These are phyloP conservation scores for Moesziomyces aphidis DNA, from an alignment of 1,284 basidiomycete genomes.

Conservation along the genomic window DNA sequence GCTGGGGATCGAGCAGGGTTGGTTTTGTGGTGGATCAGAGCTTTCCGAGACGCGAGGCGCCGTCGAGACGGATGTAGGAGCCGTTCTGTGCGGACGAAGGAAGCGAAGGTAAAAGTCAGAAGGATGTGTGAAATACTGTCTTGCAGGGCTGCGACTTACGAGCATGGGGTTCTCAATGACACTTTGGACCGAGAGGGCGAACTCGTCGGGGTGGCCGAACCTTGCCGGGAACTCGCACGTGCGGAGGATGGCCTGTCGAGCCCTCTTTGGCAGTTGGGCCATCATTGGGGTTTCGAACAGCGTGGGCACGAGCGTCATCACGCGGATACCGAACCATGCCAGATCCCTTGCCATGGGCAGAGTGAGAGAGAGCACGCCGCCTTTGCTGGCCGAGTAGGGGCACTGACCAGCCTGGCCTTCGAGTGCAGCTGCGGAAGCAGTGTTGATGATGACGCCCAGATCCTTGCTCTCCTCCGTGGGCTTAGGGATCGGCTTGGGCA, in stretches of 20 bases:
- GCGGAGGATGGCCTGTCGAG: slow-evolving; percentile 30
- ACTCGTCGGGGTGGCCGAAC: slow-evolving; percentile 64
- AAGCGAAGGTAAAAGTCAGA: not conserved
- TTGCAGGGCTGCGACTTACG: slow-evolving; percentile 40
- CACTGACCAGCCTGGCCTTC: slow-evolving; percentile 68
- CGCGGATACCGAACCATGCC: slow-evolving; percentile 64
- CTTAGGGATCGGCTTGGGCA: slow-evolving; percentile 42
- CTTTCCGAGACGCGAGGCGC: slow-evolving; percentile 63
- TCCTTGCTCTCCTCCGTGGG: slow-evolving; percentile 52
- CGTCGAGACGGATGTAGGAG: slow-evolving; percentile 61
- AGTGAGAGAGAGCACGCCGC: slow-evolving; percentile 63
- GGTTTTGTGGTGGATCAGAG: slow-evolving; percentile 74
- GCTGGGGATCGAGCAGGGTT: slow-evolving; percentile 75
- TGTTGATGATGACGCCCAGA: slow-evolving; percentile 68
- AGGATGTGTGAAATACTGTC: not conserved
- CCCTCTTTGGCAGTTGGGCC: slow-evolving; percentile 50
- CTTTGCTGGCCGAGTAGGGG: slow-evolving; percentile 66
- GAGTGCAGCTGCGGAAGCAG: slow-evolving; percentile 62
- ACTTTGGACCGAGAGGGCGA: slow-evolving; percentile 58
- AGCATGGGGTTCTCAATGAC: slow-evolving; percentile 65
- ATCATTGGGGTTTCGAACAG: slow-evolving; percentile 68
- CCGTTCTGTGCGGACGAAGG: slow-evolving; percentile 34
- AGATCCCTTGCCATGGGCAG: slow-evolving; percentile 68
- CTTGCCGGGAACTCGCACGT: slow-evolving; percentile 46
- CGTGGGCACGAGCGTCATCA: slow-evolving; percentile 62